Conservation (phyloP, 805 yeast species). For the Sugiyamaella floridensis region DNA sequence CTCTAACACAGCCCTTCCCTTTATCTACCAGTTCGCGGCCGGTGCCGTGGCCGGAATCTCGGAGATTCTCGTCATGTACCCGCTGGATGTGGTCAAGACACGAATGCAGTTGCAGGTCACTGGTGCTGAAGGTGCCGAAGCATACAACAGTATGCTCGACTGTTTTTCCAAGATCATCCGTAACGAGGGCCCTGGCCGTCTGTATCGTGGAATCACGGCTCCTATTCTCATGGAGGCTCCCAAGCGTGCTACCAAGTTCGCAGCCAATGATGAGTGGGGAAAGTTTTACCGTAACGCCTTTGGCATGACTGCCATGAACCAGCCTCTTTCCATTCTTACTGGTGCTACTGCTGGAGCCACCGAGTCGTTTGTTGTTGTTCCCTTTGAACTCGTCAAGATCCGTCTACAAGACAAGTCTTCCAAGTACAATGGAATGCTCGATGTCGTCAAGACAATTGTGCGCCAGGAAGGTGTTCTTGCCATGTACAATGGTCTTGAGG, state of each 20-base stretch:
- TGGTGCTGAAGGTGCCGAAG: constrained; percentile 38
- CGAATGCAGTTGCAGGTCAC: constrained; percentile 84
- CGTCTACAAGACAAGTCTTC: constrained; percentile 86
- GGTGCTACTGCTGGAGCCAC: constrained; percentile 99
- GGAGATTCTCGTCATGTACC: constrained; percentile 88
- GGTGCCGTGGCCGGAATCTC: constrained; percentile 98
- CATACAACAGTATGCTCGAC: constrained; percentile 77
- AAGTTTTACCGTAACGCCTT: constrained; percentile 66
- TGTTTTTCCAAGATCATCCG: constrained; percentile 76
- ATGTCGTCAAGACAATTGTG: constrained; percentile 68
- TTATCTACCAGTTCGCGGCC: constrained; percentile 79
- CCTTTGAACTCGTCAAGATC: constrained; percentile 93
- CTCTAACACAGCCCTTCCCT: constrained; percentile 53
- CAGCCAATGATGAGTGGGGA: constrained; percentile 97
- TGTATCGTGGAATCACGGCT: constrained; percentile 91
- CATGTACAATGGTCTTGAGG: constrained; percentile 89
- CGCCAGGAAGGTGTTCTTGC: constrained; percentile 73
- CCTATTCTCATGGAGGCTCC: constrained; percentile 99
- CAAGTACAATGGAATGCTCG: constrained; percentile 75
- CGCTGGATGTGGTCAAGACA: constrained; percentile 94
- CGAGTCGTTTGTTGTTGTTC: constrained; percentile 94
- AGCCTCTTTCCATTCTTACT: constrained; percentile 77
- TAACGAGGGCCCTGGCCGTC: constrained; percentile 75
- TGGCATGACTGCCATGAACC: constrained; percentile 64
- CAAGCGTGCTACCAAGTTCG: constrained; percentile 96